Evolutionary conservation across 768 basidiomycete species (phyloP).

Genomic region (Lanmaoa pseudosensibilis): DNA sequence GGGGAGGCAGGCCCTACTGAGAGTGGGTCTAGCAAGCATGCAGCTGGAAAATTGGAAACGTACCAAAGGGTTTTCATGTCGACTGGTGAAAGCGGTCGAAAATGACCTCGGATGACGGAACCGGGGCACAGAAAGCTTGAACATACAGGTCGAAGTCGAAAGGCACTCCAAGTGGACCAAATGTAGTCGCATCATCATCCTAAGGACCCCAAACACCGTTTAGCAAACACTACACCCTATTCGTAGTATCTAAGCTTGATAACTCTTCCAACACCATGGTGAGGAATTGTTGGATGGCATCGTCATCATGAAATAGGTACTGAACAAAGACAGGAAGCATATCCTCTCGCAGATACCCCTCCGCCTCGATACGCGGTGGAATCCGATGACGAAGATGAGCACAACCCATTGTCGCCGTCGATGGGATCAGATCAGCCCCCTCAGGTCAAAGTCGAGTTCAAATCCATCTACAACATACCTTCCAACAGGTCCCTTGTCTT

Average conservation of each 20-base stretch:
- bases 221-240: not conserved
- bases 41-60: conserved; percentile 7
- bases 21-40: conserved; percentile 13
- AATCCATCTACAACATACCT: conserved; percentile 33
- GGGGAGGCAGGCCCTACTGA: conserved; percentile 35
- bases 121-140: conserved; percentile 10
- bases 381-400: conserved; percentile 69
- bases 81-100: conserved; percentile 11
- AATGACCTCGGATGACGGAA: conserved; percentile 11
- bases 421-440: conserved; percentile 10
- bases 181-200: not conserved
- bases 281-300: not conserved
- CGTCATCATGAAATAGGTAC: not conserved
- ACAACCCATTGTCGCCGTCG: conserved; percentile 39
- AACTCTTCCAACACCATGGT: conserved; percentile 14
- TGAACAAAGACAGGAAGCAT: conserved; percentile 42
- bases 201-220: conserved; percentile 8
- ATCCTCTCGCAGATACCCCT: conserved; percentile 54
- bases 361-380: conserved; percentile 64
- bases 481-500: conserved; percentile 39
- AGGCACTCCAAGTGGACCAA: not conserved
- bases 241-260: not conserved
- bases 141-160: not conserved
- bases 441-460: conserved; percentile 37
- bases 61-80: conserved; percentile 62